Conservation (phyloP, 2,329 filamentous ascomycete genomes). For the Trichoderma atroviride region DNA sequence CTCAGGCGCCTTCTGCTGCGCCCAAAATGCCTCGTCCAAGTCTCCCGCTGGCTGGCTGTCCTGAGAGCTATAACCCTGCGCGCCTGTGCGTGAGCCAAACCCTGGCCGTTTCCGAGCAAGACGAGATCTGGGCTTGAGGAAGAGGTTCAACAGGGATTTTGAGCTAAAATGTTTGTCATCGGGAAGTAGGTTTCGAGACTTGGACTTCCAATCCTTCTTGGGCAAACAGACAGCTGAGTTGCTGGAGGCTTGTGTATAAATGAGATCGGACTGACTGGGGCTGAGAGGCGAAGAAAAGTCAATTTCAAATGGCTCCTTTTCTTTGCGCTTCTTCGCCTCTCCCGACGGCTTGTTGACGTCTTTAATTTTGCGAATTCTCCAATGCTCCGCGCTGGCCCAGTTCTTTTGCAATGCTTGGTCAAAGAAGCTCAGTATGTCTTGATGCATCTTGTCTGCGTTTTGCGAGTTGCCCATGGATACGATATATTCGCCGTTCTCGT, state of each 20-base stretch:
- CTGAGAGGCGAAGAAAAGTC: constrained; percentile 81
- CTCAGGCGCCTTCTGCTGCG: constrained; percentile 67
- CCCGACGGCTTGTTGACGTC: constrained; percentile 66
- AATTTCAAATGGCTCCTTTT: constrained; percentile 95
- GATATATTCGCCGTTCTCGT: constrained; percentile 70
- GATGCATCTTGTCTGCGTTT: constrained; percentile 72
- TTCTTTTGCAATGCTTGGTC: constrained; percentile 96
- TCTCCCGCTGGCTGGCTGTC: constrained; percentile 68
- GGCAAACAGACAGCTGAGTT: constrained; percentile 82
- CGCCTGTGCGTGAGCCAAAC: constrained; percentile 45
- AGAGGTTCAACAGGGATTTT: constrained; percentile 82
- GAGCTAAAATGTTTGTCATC: constrained; percentile 99
- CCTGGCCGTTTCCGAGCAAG: constrained; percentile 67
- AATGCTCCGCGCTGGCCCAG: constrained; percentile 97
- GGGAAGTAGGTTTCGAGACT: constrained; percentile 87
- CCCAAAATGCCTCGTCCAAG: constrained; percentile 97
- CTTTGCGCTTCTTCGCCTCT: constrained; percentile 72
- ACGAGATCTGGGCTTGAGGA: constrained; percentile 90
- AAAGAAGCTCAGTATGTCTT: constrained; percentile 97
- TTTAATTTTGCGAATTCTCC: constrained; percentile 95
- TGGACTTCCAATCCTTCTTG: constrained; percentile 94
- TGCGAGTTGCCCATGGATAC: constrained; percentile 73
- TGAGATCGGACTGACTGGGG: constrained; percentile 68
- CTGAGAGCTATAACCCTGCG: constrained; percentile 47
- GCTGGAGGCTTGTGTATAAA: constrained; percentile 80